Percentiles rank a stretch among this genome's conserved stretches.
Evolutionary conservation across 1,284 basidiomycete genomes (phyloP).

Genomic region (Ceratobasidium sp.): DNA sequence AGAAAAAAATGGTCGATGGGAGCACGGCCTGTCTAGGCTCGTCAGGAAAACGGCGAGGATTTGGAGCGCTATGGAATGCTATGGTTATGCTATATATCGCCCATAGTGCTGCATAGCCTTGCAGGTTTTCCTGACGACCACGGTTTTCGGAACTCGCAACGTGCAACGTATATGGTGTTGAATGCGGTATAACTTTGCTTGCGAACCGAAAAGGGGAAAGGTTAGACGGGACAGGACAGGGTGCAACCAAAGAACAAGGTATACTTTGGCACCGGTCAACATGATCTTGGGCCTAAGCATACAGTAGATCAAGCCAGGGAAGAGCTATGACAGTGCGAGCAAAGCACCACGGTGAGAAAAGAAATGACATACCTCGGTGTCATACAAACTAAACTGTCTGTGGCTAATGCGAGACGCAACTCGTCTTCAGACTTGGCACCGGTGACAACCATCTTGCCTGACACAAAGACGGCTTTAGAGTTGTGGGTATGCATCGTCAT

Average conservation of each 20-base stretch:
- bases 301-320: constrained; percentile 99
- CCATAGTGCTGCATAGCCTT: too few relatives aligned
- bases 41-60: too few relatives aligned
- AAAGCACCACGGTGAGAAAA: background rate
- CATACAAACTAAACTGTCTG: constrained; percentile 98
- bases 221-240: constrained; percentile 40
- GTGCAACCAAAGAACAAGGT: constrained; percentile 48
- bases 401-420: constrained; percentile 96
- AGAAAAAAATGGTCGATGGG: constrained; percentile 22
- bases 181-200: constrained; percentile 99
- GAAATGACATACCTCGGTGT: constrained; percentile 87
- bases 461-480: constrained; percentile 98
- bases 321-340: constrained; percentile 70
- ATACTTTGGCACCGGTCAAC: constrained; percentile 97
- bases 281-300: constrained; percentile 99
- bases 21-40: constrained; percentile 50
- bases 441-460: constrained; percentile 99
- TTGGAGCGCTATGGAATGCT: too few relatives aligned
- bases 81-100: too few relatives aligned
- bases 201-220: constrained; percentile 74
- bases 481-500: constrained; percentile 99
- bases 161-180: constrained; percentile 97
- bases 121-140: too few relatives aligned
- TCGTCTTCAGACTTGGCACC: constrained; percentile 99
- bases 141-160: constrained; percentile 90